A percentile compares a stretch with the other conserved stretches of the same genome.
Evolutionary conservation across 2,329 filamentous ascomycete species (phyloP).

Genomic region (Paracorniculantispora psalliotae): DNA sequence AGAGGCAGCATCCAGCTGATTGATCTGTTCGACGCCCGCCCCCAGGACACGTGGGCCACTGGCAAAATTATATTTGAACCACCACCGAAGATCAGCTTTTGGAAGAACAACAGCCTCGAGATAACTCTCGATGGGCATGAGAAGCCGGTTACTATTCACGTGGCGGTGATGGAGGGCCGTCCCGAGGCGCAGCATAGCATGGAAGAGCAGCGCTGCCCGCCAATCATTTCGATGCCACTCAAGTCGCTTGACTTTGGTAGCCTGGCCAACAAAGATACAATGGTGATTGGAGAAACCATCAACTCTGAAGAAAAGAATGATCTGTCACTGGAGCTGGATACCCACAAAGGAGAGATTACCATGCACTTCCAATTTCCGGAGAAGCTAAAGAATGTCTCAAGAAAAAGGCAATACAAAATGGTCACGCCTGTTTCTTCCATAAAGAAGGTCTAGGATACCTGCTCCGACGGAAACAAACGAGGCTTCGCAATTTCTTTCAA

Average conservation of each 20-base stretch:
- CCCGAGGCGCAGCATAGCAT: not conserved
- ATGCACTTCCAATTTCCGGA: conserved; percentile 27
- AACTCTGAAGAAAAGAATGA: not conserved
- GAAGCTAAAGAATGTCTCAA: conserved; percentile 13
- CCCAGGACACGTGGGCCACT: conserved; percentile 26
- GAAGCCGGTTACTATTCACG: not conserved
- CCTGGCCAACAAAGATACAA: conserved; percentile 45
- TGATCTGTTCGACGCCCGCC: conserved; percentile 45
- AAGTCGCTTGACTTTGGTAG: conserved; percentile 57
- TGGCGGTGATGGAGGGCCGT: not conserved
- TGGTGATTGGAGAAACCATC: conserved; percentile 55
- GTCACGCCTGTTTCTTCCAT: conserved; percentile 43
- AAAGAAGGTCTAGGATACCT: conserved; percentile 34
- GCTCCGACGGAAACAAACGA: conserved; percentile 24
- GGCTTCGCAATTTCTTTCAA: conserved; percentile 35
- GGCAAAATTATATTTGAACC: conserved; percentile 51
- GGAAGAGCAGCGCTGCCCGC: conserved; percentile 21
- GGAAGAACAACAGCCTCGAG: conserved; percentile 25
- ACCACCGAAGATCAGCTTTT: conserved; percentile 48
- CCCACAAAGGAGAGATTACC: conserved; percentile 21
- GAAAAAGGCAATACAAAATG: conserved; percentile 33
- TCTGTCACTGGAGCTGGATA: conserved; percentile 27
- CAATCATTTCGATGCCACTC: conserved; percentile 37
- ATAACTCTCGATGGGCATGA: not conserved
- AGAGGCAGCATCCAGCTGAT: conserved; percentile 53